phyloP scores from a whole-genome alignment of 2,329 filamentous ascomycete species.

The Akanthomyces dipterigenus region DNA sequence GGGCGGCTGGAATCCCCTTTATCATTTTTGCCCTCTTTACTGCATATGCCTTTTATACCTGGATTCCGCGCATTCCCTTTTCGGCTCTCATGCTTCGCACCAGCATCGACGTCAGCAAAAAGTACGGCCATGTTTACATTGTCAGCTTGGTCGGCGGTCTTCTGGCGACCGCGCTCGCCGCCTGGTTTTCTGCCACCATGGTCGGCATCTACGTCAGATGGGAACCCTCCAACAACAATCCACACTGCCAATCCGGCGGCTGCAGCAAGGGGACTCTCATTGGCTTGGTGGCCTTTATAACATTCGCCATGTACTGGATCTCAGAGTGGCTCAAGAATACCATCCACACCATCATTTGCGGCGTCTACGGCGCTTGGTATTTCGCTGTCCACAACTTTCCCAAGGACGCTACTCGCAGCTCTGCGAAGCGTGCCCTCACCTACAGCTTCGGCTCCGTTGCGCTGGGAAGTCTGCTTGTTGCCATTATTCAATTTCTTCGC shows the following conservation, averaged over 20 bases:
- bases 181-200: constrained; percentile 81
- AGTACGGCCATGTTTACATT: constrained; percentile 77
- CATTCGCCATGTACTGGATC: constrained; percentile 91
- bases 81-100: constrained; percentile 85
- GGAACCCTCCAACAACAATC: constrained; percentile 52
- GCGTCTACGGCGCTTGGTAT: constrained; percentile 91
- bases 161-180: constrained; percentile 65
- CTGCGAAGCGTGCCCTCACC: constrained; percentile 72
- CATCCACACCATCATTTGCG: constrained; percentile 79
- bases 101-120: constrained; percentile 76
- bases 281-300: constrained; percentile 77
- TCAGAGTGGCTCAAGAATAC: constrained; percentile 92
- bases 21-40: constrained; percentile 74
- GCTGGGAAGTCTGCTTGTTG: constrained; percentile 77
- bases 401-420: constrained; percentile 72
- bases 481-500: constrained; percentile 77
- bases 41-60: constrained; percentile 76
- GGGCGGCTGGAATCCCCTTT: constrained; percentile 80
- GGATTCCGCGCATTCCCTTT: constrained; percentile 88
- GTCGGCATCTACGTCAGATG: constrained; percentile 83
- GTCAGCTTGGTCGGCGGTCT: constrained; percentile 81
- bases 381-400: constrained; percentile 68
- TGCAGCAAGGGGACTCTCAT: constrained; percentile 75
- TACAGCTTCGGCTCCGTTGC: constrained; percentile 91
- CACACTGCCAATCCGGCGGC: constrained; percentile 40